Conservation (phyloP, 495 filamentous ascomycete species). For the Aspergillus heteromorphus region DNA sequence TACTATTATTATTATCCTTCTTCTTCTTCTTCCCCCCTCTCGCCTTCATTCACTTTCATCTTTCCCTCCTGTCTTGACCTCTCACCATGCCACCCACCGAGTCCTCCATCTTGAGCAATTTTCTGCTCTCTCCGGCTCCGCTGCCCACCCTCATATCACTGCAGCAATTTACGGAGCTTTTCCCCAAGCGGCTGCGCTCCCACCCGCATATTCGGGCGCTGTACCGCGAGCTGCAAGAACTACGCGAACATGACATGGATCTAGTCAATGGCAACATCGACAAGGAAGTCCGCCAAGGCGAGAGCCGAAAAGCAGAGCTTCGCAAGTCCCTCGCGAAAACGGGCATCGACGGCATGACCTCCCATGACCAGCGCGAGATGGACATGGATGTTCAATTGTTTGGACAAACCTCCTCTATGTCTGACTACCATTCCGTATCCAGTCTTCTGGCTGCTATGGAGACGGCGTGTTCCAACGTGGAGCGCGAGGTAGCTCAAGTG, state of each 20-base stretch:
- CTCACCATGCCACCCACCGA: conserved; percentile 65
- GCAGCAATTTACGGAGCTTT: conserved; percentile 68
- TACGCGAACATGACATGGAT: conserved; percentile 64
- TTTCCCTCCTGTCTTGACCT: too few species aligned
- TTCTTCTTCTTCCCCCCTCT: neutral
- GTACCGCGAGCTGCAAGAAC: conserved; percentile 74
- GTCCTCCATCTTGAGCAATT: conserved; percentile 65
- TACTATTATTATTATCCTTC: too few species aligned
- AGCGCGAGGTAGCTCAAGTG: conserved; percentile 57
- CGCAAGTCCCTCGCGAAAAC: conserved; percentile 48
- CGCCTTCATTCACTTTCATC: neutral
- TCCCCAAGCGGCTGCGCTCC: conserved; percentile 62
- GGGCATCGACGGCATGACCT: conserved; percentile 46
- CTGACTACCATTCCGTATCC: conserved; percentile 52
- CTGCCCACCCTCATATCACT: conserved; percentile 68
- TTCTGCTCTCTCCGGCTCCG: conserved; percentile 69
- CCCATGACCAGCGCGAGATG: conserved; percentile 62
- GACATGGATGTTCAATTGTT: conserved; percentile 70
- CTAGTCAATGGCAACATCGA: conserved; percentile 63
- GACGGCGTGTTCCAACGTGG: conserved; percentile 56
- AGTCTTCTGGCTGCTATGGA: conserved; percentile 66
- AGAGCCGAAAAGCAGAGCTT: conserved; percentile 56
- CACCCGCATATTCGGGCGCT: conserved; percentile 68
- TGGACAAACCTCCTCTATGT: conserved; percentile 43
- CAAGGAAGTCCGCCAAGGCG: conserved; percentile 57